Base-by-base conservation (phyloP, 345 rosid species). In the Nasturtium officinale region DNA sequence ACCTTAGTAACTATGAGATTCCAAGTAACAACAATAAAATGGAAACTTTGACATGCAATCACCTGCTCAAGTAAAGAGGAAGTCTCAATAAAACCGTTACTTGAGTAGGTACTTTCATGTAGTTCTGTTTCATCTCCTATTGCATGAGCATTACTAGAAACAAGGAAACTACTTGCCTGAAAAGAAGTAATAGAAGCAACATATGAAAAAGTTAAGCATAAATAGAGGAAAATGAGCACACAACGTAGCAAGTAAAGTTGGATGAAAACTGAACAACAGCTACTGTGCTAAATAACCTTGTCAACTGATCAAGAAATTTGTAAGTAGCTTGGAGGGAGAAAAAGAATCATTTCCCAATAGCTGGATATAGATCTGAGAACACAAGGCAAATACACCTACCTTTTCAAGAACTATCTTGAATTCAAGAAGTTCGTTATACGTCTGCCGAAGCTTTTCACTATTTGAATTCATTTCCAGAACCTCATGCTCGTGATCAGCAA, bases 391-490 rank as follows among this genome's bases (percentile, higher is more conserved):
- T 23, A 47, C 73, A 72, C 67, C 46, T 81, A 88, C 98, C 91
- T 94, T 90, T 79, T 89, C 86, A 83, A 94, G 79, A 48, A 91
- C 98, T 80, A 89, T 83, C 83, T 88, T 94, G 80, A 91, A 94
- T 82, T 91, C 98, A 61, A 94, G 81, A 30, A 94, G 96, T 81
- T 94, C 98, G 73, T 89, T 94, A 81, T 86, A 88, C 23, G 91
- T 78, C 78, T 86, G 91, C 67, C 81, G 89, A 78, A 94, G 98
- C 81, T 83, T 87, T 85, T 88, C 98, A 80, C 91, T 79, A 78
- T 94, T 94, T 17, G 96, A 91, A 74, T 89, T 94, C 93, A 89
- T 88, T 81, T 94, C 98, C 78, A 88, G 82, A 47, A 94, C 86
- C 75, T 94, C 98, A 48, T 82, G 91, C 70, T 94, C 98, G 71